phyloP scores from a whole-genome alignment of 148 eudicot species.

The Cornus kousa region DNA sequence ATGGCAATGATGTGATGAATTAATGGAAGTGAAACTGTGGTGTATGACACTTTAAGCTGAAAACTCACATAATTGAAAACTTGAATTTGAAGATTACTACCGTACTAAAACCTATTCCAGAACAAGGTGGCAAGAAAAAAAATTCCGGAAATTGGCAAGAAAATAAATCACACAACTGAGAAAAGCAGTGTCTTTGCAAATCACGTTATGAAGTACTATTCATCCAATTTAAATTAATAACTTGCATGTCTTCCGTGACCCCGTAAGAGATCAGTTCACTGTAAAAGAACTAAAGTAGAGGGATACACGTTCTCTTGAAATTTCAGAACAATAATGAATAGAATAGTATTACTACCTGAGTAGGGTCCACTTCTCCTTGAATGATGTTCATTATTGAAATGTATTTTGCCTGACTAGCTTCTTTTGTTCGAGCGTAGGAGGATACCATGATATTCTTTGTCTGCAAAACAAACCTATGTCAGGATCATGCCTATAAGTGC shows the following conservation, averaged over 20 bases:
- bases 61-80: not conserved
- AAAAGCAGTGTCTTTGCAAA: not conserved
- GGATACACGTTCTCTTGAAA: not conserved
- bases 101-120: not conserved
- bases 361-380: conserved; percentile 99
- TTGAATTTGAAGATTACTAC: not conserved
- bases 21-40: not conserved
- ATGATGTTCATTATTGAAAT: conserved; percentile 95
- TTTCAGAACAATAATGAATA: not conserved
- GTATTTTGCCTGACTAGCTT: conserved; percentile 97
- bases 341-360: conserved; percentile 58
- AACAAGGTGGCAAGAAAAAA: not conserved
- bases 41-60: not conserved
- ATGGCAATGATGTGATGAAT: not conserved
- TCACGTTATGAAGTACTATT: not conserved
- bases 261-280: not conserved
- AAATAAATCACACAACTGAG: no score
- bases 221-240: not conserved
- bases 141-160: no score
- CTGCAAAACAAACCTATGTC: conserved; percentile 48
- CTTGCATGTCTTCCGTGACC: not conserved
- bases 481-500: conserved; percentile 14
- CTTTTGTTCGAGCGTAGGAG: conserved; percentile 88
- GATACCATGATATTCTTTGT: conserved; percentile 98
- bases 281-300: not conserved